A percentile compares a stretch with the other conserved stretches of the same genome.
Evolutionary conservation across 495 filamentous ascomycete genomes (phyloP).

Genomic region (Lindgomyces ingoldianus): DNA sequence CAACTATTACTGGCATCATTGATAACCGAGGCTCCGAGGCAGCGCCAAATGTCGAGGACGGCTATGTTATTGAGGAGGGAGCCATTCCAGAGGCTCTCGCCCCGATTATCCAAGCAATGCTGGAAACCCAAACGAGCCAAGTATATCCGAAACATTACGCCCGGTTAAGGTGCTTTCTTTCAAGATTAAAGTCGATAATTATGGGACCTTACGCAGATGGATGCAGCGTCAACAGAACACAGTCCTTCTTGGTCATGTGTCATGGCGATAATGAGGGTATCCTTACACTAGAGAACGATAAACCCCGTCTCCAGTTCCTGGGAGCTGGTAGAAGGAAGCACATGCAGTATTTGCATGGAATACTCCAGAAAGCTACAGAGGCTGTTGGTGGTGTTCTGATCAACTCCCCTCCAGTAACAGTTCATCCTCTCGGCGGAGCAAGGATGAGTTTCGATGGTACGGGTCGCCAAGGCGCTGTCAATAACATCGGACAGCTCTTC

Average conservation of each 20-base stretch:
- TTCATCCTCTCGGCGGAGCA: constrained; percentile 70
- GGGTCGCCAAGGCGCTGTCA: constrained; percentile 60
- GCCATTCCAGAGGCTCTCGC: constrained; percentile 60
- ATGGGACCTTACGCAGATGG: constrained; percentile 58
- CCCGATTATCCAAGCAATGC: constrained; percentile 58
- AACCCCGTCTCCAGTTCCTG: constrained; percentile 59
- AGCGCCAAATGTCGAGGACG: constrained; percentile 56
- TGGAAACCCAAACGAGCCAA: constrained; percentile 58
- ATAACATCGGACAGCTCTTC: constrained; percentile 63
- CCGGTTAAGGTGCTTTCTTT: constrained; percentile 46
- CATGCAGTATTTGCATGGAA: constrained; percentile 54
- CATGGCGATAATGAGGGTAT: constrained; percentile 68
- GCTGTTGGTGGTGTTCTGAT: constrained; percentile 61
- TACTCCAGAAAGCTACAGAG: constrained; percentile 55
- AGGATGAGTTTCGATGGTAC: constrained; percentile 63
- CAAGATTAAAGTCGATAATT: constrained; percentile 54
- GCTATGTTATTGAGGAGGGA: constrained; percentile 67
- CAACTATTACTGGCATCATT: constrained; percentile 65
- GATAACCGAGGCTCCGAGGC: constrained; percentile 55
- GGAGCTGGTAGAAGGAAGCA: constrained; percentile 58
- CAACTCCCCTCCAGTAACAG: constrained; percentile 61
- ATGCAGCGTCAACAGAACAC: constrained; percentile 60
- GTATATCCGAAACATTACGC: constrained; percentile 47
- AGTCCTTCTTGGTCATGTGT: constrained; percentile 70
- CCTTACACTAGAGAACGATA: constrained; percentile 60